Evolutionary conservation across 352 stramenopile genomes (phyloP), one percentile per base, ranked within the genome.

Genomic region (Phytophthora europaea): DNA sequence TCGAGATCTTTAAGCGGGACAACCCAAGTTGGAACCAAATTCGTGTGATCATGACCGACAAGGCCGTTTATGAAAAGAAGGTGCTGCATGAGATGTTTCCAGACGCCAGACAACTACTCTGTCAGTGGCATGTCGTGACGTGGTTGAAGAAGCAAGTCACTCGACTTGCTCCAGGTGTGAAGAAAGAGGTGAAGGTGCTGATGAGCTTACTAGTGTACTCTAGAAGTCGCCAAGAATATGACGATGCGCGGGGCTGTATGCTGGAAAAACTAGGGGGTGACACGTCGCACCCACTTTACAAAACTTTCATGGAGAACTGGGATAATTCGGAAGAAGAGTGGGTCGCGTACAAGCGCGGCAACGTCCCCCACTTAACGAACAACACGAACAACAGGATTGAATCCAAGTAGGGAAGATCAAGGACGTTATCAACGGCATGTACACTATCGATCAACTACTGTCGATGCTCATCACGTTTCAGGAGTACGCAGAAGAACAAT

Each of bases 321-420:
- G 60, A 73, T 16, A 54, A 54, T 20, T 60, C 3, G 0, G 10
- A 62, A 10, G 16, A 68, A 8, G 66, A 62, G 15, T 73, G 57
- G 58, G 57, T 68, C 7, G 33, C 23, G 12, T 64, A 18, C 16
- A 34, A 33, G 10, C 66, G 58, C 20, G 66, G 66, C 23, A 58
- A 73, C n/a, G 40, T 69, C 0, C 51, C 54, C 0, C 60, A 65
- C 22, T 33, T 60, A 4, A 69, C 31, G 0, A 74, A 61, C 52
- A 63, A 74, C 40, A 74, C 59, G 0, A 74, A 74, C 66, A 73
- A 68, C 20, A 13, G 47, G 2, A 51, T 67, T 16, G 65, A 72
- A 10, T 61, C 65, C 12, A 72, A 67, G 23, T 60, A 36, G 65
- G 53, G 47, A 61, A 67, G n/a, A 60, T 61, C 3, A 61, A 65